These are phyloP conservation scores for Botrytis deweyae DNA, from an alignment of 2,329 filamentous ascomycete genomes.

Conservation along the genomic window DNA sequence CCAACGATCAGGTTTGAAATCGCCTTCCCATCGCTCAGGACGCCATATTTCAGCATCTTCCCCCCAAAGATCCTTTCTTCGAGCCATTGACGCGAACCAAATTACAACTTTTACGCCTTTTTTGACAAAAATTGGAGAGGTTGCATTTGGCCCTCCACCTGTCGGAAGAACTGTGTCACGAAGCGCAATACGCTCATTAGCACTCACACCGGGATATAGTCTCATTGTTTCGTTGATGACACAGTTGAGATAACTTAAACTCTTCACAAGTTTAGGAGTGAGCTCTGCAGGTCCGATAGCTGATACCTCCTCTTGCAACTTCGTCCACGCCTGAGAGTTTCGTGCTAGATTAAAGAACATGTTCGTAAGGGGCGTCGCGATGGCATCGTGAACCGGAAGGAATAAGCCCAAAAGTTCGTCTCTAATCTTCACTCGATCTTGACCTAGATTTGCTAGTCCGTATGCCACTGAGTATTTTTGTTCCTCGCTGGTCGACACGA, in stretches of 20 bases:
- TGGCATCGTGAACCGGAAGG: not conserved
- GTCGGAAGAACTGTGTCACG: not conserved
- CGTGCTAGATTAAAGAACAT: constrained; percentile 7
- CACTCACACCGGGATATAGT: constrained; percentile 50
- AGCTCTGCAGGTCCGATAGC: not conserved
- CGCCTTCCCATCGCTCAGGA: not conserved
- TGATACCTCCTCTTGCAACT: not conserved
- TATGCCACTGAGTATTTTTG: not conserved
- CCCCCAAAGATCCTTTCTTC: not conserved
- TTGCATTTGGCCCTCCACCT: not conserved
- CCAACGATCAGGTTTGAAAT: constrained; percentile 15
- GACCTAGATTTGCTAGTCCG: not conserved
- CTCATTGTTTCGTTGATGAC: constrained; percentile 66
- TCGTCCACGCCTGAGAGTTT: not conserved
- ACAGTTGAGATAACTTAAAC: not conserved
- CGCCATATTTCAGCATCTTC: constrained; percentile 6
- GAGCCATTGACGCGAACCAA: not conserved
- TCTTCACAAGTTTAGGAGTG: constrained; percentile 4
- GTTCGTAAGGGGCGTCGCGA: not conserved
- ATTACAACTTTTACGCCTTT: not conserved
- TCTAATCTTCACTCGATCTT: constrained; percentile 6
- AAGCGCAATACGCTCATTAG: not conserved
- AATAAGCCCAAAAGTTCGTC: constrained; percentile 3
- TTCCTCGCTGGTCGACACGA: not conserved
- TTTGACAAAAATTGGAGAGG: not conserved